Evolutionary conservation across 192 early-diverging fungal genomes (phyloP), one percentile per base, ranked within the genome.

Genomic region (Backusella psychrophila): DNA sequence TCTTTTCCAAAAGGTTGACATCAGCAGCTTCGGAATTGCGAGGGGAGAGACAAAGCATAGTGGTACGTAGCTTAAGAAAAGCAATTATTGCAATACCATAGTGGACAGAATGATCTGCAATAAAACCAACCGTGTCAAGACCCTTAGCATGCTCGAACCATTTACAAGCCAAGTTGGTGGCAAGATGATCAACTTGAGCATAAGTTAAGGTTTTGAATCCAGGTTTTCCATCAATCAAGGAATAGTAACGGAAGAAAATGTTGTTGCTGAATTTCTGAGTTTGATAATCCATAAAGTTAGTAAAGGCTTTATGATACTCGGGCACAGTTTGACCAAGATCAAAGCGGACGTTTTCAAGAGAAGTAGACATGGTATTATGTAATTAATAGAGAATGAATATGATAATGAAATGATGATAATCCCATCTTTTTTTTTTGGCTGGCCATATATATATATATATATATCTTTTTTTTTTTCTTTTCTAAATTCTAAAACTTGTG

Each of bases 151-250:
- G 7, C 19, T 77, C 0, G 2, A 2, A 23, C 70, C 26, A 49
- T 41, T 63, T 17, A 5, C 69, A 77, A 15, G 76, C 76, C 12
- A 77, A 14, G n/a, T 77, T 72, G 4, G 46, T 77, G 1, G 76
- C n/a, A 17, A 77, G 53, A 4, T 14, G 35, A 33, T 77, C 56
- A 31, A 72, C 76, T 34, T 77, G 52, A 1, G 19, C 49, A 65
- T 77, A 77, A 4, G 76, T 53, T n/a, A 72, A n/a, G 31, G 53
- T 59, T 59, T 59, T 59, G 23, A 23, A 23, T 26, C 21, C 53
- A 59, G 53, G 53, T 0, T 23, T 23, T 59, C 53, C 53, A 59
- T 59, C 53, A 26, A 59, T 59, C 53, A 59, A 23, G 26, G 53
- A 23, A 59, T 59, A 12, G 11, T 59, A 59, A 26, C 53, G 53